Evolutionary conservation across 2,329 filamentous ascomycete species (phyloP), one percentile per base, ranked within the genome.

Genomic region (Pseudogymnoascus sp.): DNA sequence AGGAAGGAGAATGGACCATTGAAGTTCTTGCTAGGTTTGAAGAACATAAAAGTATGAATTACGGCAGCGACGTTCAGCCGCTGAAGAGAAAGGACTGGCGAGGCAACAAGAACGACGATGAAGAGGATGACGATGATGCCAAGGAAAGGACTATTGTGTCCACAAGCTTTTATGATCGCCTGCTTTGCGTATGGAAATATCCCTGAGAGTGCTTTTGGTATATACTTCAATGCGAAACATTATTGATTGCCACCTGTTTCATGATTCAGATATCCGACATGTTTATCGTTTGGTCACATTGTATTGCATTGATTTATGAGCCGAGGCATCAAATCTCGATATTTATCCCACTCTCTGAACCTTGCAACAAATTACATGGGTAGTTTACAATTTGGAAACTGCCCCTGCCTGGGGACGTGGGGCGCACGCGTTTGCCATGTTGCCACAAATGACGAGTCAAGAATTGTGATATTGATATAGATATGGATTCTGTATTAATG

Each of bases 11-110:
- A 63, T 91, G 88, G 83, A 71, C 70, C 1, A 87, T 95, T 64
- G 77, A 82, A 46, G 79, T 93, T 1, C 68, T 93, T 56, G 87
- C 83, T 0, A 83, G 81, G 61, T 96, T 96, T 71, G 88, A 91
- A 68, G 89, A 93, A 72, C 92, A 97, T 73, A 80, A 89, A 76
- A 96, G 91, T 73, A 96, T 97, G 91, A 96, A 96, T 71, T 97
- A 97, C 73, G 93, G 88, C 6, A 90, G 89, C 69, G 92, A 93
- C 75, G 83, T 86, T 64, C 80, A 83, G 67, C 80, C 80, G 1
- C 70, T 68, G 4, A 66, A 67, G 70, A 69, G 17, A 19, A 15
- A 37, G n/a, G 7, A 44, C 21, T 31, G 33, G 17, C 59, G 59
- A 71, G 15, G 68, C 69, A 35, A 46, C 29, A 38, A 62, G 60